These are phyloP conservation scores for Athelia psychrophila DNA, from an alignment of 1,284 basidiomycete genomes.

Conservation along the genomic window DNA sequence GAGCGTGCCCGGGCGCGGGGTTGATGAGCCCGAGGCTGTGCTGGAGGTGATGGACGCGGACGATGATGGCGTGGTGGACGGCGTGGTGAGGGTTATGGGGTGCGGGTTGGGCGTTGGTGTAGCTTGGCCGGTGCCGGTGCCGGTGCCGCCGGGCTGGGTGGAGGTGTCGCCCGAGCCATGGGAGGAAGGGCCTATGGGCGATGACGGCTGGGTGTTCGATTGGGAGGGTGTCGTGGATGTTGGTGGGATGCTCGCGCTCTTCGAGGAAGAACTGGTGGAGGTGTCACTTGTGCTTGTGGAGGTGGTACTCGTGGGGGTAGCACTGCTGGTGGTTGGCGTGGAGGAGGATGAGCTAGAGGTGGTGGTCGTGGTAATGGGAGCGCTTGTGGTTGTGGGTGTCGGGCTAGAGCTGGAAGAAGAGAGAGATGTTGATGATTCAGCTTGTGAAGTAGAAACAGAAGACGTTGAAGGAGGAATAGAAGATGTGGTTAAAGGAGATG, in stretches of 20 bases:
- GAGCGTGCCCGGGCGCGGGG: conserved; percentile 24
- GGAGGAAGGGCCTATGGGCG: not conserved
- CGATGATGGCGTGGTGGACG: conserved; percentile 4
- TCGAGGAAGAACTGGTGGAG: conserved; percentile 10
- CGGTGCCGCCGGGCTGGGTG: not conserved
- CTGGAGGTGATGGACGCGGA: conserved; percentile 11
- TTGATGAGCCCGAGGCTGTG: conserved; percentile 18
- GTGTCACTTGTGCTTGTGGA: conserved; percentile 5
- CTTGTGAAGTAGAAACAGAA: not conserved
- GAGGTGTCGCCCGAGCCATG: not conserved
- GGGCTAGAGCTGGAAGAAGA: not conserved
- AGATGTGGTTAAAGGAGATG: not conserved
- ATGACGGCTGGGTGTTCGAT: not conserved
- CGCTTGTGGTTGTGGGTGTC: not conserved
- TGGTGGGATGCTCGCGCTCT: not conserved
- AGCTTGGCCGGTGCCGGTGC: not conserved
- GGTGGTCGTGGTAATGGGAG: not conserved
- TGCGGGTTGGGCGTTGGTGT: not conserved
- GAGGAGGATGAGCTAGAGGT: not conserved
- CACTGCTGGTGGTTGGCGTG: not conserved
- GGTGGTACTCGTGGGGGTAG: not conserved
- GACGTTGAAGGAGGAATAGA: not conserved
- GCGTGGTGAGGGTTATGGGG: not conserved
- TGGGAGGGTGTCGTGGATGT: not conserved
- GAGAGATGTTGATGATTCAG: not conserved